phyloP scores from a whole-genome alignment of 202 grass and related monocot genomes.

The Carex arenaria region DNA sequence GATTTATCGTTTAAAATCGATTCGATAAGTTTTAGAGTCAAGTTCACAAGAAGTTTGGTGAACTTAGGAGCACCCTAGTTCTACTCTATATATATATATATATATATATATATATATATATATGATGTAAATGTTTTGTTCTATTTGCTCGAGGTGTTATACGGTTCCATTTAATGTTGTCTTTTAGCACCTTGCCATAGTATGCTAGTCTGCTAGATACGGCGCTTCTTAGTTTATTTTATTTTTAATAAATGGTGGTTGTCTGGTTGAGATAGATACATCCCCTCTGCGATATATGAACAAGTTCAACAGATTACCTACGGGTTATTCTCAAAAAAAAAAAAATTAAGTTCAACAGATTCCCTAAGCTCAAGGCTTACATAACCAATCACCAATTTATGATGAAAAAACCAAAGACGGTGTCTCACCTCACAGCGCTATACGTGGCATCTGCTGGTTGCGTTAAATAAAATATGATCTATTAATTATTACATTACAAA shows the following conservation, averaged over 20 bases:
- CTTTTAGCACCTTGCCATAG: not conserved
- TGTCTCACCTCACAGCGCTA: not conserved
- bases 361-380: not conserved
- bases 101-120: no score
- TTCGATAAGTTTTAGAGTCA: no score
- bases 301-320: constrained; percentile 14
- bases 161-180: not conserved
- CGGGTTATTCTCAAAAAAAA: no score
- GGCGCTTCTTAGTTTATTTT: not conserved
- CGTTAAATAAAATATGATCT: not conserved
- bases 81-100: no score
- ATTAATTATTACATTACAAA: not conserved
- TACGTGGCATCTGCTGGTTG: constrained; percentile 3
- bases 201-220: not conserved
- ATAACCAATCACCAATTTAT: not conserved
- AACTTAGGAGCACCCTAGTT: no score
- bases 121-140: not conserved
- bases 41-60: no score
- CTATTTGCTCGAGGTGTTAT: constrained; percentile 3
- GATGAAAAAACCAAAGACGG: not conserved
- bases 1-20: no score
- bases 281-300: not conserved
- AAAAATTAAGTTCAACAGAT: constrained; percentile 15
- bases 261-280: constrained; percentile 8
- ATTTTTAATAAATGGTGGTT: not conserved